Percentiles rank a stretch among this genome's conserved stretches.
Conservation (phyloP, 805 yeast species). For the Wickerhamiella siamensis region DNA sequence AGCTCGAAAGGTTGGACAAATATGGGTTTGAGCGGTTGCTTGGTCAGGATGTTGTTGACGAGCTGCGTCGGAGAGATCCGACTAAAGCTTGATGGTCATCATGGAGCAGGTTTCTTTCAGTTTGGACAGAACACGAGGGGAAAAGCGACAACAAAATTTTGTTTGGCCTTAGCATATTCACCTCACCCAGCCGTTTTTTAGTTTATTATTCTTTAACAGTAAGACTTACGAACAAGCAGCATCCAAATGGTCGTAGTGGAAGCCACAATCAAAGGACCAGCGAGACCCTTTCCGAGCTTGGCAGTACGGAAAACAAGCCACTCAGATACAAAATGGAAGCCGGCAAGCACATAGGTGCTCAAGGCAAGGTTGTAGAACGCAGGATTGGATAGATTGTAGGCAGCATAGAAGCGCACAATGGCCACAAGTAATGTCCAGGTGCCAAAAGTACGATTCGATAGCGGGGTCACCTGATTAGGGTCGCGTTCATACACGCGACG, state of each 20-base stretch:
- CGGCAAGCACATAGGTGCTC: constrained; percentile 70
- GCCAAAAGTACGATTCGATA: constrained; percentile 94
- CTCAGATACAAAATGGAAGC: constrained; percentile 68
- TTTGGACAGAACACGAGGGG: no score
- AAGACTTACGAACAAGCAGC: constrained; percentile 53
- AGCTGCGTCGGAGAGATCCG: constrained; percentile 76
- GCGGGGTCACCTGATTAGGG: constrained; percentile 41
- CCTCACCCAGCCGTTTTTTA: no score
- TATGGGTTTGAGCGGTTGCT: constrained; percentile 84
- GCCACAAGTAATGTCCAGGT: constrained; percentile 92
- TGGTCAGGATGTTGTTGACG: constrained; percentile 80
- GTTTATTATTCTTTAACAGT: no score
- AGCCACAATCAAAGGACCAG: constrained; percentile 79
- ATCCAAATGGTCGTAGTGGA: constrained; percentile 69
- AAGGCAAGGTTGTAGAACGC: constrained; percentile 67
- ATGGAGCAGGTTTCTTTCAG: no score
- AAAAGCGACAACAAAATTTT: no score
- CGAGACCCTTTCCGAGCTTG: constrained; percentile 71
- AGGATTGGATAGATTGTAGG: constrained; percentile 54
- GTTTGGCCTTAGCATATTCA: no score
- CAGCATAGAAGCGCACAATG: constrained; percentile 74
- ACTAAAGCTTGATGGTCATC: constrained; percentile 5
- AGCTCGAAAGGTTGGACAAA: constrained; percentile 85
- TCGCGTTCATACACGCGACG: constrained; percentile 59
- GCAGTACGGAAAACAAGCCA: constrained; percentile 71